phyloP scores from a whole-genome alignment of 176 grass and related monocot species.

The Zea luxurians region DNA sequence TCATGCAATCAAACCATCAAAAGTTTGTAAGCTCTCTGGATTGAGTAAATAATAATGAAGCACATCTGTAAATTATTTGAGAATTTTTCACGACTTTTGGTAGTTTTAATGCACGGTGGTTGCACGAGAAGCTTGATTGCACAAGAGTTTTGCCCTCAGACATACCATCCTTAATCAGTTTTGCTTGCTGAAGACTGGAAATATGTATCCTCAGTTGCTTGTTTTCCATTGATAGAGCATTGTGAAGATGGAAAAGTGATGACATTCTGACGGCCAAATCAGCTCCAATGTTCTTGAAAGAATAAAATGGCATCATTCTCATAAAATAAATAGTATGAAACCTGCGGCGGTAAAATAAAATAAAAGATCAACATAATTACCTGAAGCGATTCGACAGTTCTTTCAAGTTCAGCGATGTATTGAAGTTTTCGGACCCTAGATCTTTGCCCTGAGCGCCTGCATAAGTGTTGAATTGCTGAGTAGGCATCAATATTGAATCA shows the following conservation, averaged over 20 bases:
- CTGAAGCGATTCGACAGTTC: constrained; percentile 81
- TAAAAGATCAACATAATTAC: constrained; percentile 41
- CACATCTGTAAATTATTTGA: too few species aligned
- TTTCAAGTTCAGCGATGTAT: constrained; percentile 98
- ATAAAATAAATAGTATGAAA: constrained; percentile 17
- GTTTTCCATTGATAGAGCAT: constrained; percentile 82
- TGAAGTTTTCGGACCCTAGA: constrained; percentile 97
- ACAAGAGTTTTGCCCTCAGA: background rate
- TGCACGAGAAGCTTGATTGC: background rate
- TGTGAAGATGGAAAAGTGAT: constrained; percentile 78
- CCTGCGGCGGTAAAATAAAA: constrained; percentile 25
- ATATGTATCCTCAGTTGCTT: constrained; percentile 71
- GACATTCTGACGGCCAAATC: constrained; percentile 77
- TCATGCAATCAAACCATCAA: too few species aligned
- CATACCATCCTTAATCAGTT: constrained; percentile 85
- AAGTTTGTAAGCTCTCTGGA: too few species aligned
- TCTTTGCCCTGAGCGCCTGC: constrained; percentile 93
- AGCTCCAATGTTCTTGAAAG: constrained; percentile 66
- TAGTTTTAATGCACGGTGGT: too few species aligned
- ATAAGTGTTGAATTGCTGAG: constrained; percentile 32
- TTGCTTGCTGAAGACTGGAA: constrained; percentile 70
- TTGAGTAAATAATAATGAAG: too few species aligned
- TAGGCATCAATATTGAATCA: constrained; percentile 2
- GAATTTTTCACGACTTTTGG: too few species aligned
- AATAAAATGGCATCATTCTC: constrained; percentile 8